Evolutionary conservation across 2,329 filamentous ascomycete species (phyloP), one percentile per base, ranked within the genome.

Genomic region (Exophiala mesophila): DNA sequence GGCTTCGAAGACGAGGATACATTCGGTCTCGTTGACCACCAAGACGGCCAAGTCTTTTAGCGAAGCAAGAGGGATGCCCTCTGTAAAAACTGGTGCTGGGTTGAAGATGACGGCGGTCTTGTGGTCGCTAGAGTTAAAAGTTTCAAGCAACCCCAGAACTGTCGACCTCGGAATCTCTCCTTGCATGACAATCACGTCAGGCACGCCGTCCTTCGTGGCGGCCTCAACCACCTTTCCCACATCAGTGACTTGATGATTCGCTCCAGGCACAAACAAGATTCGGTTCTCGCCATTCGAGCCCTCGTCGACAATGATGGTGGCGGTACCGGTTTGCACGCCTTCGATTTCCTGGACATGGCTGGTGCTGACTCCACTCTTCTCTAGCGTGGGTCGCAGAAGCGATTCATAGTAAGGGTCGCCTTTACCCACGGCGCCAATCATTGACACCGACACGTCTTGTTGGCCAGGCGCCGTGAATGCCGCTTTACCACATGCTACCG

Each of bases 21-120:
- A 86, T 68, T 96, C 89, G 1, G 83, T 92, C 69, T 96, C 89
- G 59, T 97, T 96, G 56, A 96, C 77, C 37, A 96, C 78, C 31
- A 96, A 71, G 57, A 94, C 87, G 30, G 80, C 79, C 21, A 96
- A 73, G 1, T 76, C 77, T 5, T 62, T 55, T 59, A 85, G 92
- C 6, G 78, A 80, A 19, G 77, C 72, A 1, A 70, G 70, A 1
- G 86, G 88, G 3, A 95, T 65, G 6, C 68, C 63, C 32, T 81
- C 74, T 3, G 88, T 88, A 3, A 85, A 84, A 7, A 89, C 89
- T 12, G 89, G 88, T 3, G 89, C 89, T 12, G 89, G 88, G 63
- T 96, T 97, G 51, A 95, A 74, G 36, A 96, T 74, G 2, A 90
- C 82, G 24, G 76, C 70, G 2, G 85, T 70, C 2, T 55, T 63